Conservation (phyloP, 78 protist genomes). For the Anaeramoeba flamelloides region DNA sequence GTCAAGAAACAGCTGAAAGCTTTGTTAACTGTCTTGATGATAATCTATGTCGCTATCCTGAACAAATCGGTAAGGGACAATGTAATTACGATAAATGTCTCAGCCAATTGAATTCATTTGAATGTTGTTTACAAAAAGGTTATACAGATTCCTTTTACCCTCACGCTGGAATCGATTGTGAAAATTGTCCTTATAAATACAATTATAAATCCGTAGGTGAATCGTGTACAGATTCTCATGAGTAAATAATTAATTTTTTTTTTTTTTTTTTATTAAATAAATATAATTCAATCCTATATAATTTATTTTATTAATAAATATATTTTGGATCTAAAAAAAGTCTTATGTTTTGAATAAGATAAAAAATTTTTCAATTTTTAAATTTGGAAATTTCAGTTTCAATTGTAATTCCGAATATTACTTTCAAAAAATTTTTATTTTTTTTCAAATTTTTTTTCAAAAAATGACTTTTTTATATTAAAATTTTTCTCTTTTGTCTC, state of each 20-base stretch:
- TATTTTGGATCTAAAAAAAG: too few relatives aligned
- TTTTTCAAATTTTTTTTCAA: too few relatives aligned
- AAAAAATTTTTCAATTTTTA: too few relatives aligned
- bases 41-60: background rate
- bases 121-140: constrained; percentile 1
- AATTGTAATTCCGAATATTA: too few relatives aligned
- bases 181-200: background rate
- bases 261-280: too few relatives aligned
- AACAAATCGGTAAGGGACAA: background rate
- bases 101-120: background rate
- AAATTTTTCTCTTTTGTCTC: too few relatives aligned
- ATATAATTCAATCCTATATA: too few relatives aligned
- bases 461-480: too few relatives aligned
- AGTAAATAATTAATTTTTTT: background rate
- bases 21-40: background rate
- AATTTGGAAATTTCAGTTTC: too few relatives aligned
- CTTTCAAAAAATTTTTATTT: too few relatives aligned
- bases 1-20: background rate
- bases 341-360: too few relatives aligned
- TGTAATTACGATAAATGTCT: background rate
- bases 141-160: background rate
- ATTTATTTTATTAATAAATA: too few relatives aligned
- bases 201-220: background rate
- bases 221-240: background rate
- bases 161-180: background rate